Base-by-base conservation (phyloP, 2,329 filamentous ascomycete genomes). In the Sporothrix humicola region DNA sequence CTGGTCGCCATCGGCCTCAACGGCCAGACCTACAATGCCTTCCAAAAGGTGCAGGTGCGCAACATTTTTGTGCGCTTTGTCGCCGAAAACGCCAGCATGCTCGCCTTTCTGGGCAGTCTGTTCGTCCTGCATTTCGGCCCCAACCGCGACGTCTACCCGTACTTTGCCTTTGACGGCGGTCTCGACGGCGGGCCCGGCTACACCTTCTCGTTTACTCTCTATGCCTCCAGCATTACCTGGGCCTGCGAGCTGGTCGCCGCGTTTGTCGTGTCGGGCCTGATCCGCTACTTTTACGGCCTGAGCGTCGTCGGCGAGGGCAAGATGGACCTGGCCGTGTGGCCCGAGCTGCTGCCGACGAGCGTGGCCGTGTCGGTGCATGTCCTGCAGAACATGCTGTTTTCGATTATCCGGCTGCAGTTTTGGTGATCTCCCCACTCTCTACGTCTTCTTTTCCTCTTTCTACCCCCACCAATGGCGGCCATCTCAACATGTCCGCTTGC, bases 351-450 rank as follows among this genome's bases (percentile, higher is more conserved):
- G 77, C 90, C 90, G 20, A 91, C 90, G 2, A 88, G 88, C 72
- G 87, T 90, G 23, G 88, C 88, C 26, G 90, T 91, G 26, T 89
- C 89, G 83, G 82, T 92, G 79, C 90, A 92, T 77, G 90, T 92
- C 69, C 79, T 92, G 81, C 90, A 92, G 82, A 92, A 92, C 79
- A 92, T 92, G 90, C 81, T 92, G 73, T 92, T 92, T 81, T 90
- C 88, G 63, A 92, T 92, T 77, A 87, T 91, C 50, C 85, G 90
- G 76, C 81, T 92, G 78, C 86, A 88, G 76, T 92, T 92, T 77
- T 83, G 81, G 50, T 79, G 42, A 78, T 80, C 20, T 20, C 20
- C n/a, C n/a, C n/a, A n/a, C n/a, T n/a, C n/a, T n/a, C 17, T 15
- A 3, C 26, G 3, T 23, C 8, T 44, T 5, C 44, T 44, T 46